These are phyloP conservation scores for Trichoderma simmonsii DNA, from an alignment of 2,329 filamentous ascomycete species.

Conservation along the genomic window DNA sequence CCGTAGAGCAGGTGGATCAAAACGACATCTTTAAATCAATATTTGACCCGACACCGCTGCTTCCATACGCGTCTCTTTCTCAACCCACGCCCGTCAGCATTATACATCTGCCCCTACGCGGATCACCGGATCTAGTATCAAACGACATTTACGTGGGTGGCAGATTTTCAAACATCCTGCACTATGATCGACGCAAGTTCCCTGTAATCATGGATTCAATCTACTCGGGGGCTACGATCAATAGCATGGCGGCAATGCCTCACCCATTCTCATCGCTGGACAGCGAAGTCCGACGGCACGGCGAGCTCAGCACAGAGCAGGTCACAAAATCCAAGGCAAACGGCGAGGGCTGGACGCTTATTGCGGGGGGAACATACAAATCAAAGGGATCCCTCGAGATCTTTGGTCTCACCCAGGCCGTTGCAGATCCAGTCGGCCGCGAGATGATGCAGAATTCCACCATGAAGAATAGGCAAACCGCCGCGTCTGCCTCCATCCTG, in stretches of 20 bases:
- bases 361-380: slow-evolving; percentile 88
- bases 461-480: slow-evolving; percentile 79
- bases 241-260: slow-evolving; percentile 67
- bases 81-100: slow-evolving; percentile 82
- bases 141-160: slow-evolving; percentile 86
- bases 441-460: slow-evolving; percentile 41
- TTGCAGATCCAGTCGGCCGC: slow-evolving; percentile 27
- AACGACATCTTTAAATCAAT: slow-evolving; percentile 37
- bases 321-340: slow-evolving; percentile 52
- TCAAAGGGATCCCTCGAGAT: slow-evolving; percentile 86
- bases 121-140: slow-evolving; percentile 53
- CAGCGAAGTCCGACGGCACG: slow-evolving; percentile 54
- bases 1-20: slow-evolving; percentile 37
- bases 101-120: slow-evolving; percentile 65
- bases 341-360: slow-evolving; percentile 60
- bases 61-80: slow-evolving; percentile 67
- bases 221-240: slow-evolving; percentile 77
- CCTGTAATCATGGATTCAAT: slow-evolving; percentile 73
- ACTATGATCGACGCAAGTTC: slow-evolving; percentile 86
- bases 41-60: slow-evolving; percentile 51
- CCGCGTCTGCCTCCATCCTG: slow-evolving; percentile 75
- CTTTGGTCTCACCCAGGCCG: slow-evolving; percentile 57
- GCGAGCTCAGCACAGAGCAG: slow-evolving; percentile 53
- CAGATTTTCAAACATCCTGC: slow-evolving; percentile 81
- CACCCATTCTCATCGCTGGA: slow-evolving; percentile 63